Evolutionary conservation across 805 yeast species (phyloP).

Genomic region (Cyberlindnera mycetangii): DNA sequence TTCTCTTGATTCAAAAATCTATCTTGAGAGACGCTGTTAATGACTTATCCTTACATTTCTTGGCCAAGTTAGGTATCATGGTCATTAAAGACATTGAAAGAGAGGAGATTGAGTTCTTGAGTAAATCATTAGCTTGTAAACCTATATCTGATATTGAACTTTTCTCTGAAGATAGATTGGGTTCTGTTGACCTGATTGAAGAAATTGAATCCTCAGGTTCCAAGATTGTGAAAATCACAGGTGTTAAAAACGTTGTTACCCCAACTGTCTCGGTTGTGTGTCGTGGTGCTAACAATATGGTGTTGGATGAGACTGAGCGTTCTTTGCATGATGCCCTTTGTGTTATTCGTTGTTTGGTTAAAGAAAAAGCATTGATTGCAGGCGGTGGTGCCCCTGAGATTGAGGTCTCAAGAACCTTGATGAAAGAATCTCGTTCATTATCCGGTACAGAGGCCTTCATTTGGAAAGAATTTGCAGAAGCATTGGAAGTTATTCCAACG

Average conservation of each 20-base stretch:
- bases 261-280: constrained; percentile 84
- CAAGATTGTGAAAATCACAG: constrained; percentile 81
- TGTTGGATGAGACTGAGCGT: constrained; percentile 95
- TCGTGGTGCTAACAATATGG: constrained; percentile 90
- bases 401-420: constrained; percentile 95
- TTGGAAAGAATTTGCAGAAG: constrained; percentile 65
- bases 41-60: constrained; percentile 89
- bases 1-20: constrained; percentile 90
- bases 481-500: constrained; percentile 91
- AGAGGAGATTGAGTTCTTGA: constrained; percentile 91
- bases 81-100: constrained; percentile 96
- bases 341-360: constrained; percentile 79
- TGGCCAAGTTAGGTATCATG: constrained; percentile 88
- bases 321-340: constrained; percentile 97
- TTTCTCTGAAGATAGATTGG: constrained; percentile 90
- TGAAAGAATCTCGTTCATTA: constrained; percentile 85
- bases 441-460: constrained; percentile 78
- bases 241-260: constrained; percentile 74
- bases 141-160: constrained; percentile 95
- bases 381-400: constrained; percentile 99
- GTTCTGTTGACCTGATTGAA: constrained; percentile 88
- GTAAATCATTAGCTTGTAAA: constrained; percentile 81
- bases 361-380: constrained; percentile 90
- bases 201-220: constrained; percentile 52
- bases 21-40: constrained; percentile 84